Evolutionary conservation across 108 stramenopile species (phyloP), one percentile per base, ranked within the genome.

Genomic region (Stephanodiscus triporus): DNA sequence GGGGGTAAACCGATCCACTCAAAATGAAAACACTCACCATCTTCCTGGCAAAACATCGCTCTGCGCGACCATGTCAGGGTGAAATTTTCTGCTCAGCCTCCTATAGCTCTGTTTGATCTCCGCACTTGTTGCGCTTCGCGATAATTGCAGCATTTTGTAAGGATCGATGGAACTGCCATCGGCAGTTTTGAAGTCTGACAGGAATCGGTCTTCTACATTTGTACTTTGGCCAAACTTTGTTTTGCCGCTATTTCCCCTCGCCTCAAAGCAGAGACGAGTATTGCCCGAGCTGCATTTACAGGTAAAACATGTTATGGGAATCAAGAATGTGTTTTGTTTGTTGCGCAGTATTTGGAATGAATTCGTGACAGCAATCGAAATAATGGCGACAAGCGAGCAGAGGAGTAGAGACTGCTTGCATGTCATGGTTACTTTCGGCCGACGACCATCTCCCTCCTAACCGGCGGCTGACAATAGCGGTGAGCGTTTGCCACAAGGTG

Each of bases 1-100:
- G 29, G 38, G 4, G 2, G 5, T 14, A 50, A 70, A 32, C 13
- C 43, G 16, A 45, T 45, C 43, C 43, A 16, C 43, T 45, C 43
- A 45, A 45, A 14, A 29, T 16, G 32, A 2, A 34, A 19, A 0
- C 20, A 78, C 86, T 84, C 58, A 88, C 87, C 87, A 92, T 29
- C 69, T 86, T 30, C 91, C 91, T 11, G 92, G 92, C 10, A 93
- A 73, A 53, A 89, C 69, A 8, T 78, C 69, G 16, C 37, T 63
- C 23, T 63, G 40, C 19, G 62, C 62, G n/a, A 81, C 73, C 49
- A 53, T 66, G 70, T 81, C 80, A 16, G 80, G 80, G 43, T 81
- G 80, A 38, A 61, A 55, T 37, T 77, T 81, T 36, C 64, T 27
- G 45, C 48, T 63, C 26, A 81, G 32, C 64, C 58, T 81, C 34